phyloP scores from a whole-genome alignment of 441 rosid genomes.

The Eutrema salsugineum region DNA sequence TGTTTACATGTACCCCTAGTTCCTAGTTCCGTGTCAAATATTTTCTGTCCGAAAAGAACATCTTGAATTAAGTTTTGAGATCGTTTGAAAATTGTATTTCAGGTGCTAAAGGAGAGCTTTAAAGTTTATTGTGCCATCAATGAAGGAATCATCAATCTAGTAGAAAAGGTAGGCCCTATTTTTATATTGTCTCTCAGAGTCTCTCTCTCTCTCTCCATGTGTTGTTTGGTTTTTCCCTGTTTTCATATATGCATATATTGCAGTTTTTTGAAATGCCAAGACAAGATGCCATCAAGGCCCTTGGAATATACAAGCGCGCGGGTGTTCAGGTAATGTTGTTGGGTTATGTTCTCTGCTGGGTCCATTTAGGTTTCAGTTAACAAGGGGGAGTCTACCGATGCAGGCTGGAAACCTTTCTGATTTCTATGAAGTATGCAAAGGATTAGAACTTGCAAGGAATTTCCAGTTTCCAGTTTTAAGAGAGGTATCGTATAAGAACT shows the following conservation, averaged over 20 bases:
- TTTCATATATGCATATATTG: constrained; percentile 25
- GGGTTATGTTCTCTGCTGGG: background rate
- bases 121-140: constrained; percentile 91
- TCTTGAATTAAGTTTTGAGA: constrained; percentile 5
- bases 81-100: constrained; percentile 29
- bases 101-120: constrained; percentile 97
- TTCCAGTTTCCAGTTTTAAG: constrained; percentile 94
- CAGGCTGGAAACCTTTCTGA: constrained; percentile 90
- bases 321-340: constrained; percentile 74
- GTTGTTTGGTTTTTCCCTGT: background rate
- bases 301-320: constrained; percentile 86
- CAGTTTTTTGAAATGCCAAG: constrained; percentile 99
- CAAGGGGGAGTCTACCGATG: background rate
- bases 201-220: constrained; percentile 18
- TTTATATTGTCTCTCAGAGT: background rate
- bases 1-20: background rate
- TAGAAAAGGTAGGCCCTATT: constrained; percentile 67
- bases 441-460: constrained; percentile 96
- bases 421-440: constrained; percentile 91
- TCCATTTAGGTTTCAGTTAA: background rate
- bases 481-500: constrained; percentile 52
- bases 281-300: constrained; percentile 91
- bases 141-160: constrained; percentile 97
- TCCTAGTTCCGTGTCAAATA: background rate
- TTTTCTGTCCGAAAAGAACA: background rate